phyloP scores from a whole-genome alignment of 2,329 filamentous ascomycete genomes.

The Fusarium longipes region DNA sequence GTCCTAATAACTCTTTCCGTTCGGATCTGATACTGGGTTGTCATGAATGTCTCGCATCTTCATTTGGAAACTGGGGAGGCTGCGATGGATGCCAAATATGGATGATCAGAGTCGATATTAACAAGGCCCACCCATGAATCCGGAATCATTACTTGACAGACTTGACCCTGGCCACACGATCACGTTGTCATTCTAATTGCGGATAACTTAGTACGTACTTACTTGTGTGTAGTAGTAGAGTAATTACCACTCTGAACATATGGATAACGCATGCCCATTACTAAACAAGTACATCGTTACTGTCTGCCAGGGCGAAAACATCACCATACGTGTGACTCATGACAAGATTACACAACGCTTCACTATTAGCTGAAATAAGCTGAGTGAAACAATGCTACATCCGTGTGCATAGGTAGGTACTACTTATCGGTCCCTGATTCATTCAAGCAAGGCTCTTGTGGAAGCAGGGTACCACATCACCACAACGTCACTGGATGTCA shows the following conservation, averaged over 20 bases:
- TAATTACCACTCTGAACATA: not conserved
- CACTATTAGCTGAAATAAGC: constrained; percentile 1
- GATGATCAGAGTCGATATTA: constrained; percentile 17
- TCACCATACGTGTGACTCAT: constrained; percentile 33
- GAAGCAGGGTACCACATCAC: constrained; percentile 23
- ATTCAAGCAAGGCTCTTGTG: constrained; percentile 18
- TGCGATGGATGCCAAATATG: constrained; percentile 25
- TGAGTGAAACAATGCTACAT: constrained; percentile 23
- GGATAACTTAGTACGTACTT: not conserved
- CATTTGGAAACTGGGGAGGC: constrained; percentile 33
- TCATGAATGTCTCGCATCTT: constrained; percentile 33
- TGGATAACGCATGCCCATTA: constrained; percentile 2
- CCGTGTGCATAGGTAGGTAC: constrained; percentile 13
- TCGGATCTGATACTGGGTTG: constrained; percentile 37
- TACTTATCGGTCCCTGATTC: constrained; percentile 27
- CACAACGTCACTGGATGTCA: constrained; percentile 36
- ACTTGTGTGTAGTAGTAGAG: no score
- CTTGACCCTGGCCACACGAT: constrained; percentile 13
- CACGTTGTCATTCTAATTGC: constrained; percentile 30
- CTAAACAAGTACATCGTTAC: constrained; percentile 1
- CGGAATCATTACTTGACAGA: constrained; percentile 14
- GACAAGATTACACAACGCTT: constrained; percentile 23
- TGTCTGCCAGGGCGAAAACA: constrained; percentile 27
- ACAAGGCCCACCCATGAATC: constrained; percentile 30
- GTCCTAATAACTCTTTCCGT: constrained; percentile 19